These are phyloP conservation scores for Rhodotorula taiwanensis DNA, from an alignment of 768 basidiomycete species.

Conservation along the genomic window DNA sequence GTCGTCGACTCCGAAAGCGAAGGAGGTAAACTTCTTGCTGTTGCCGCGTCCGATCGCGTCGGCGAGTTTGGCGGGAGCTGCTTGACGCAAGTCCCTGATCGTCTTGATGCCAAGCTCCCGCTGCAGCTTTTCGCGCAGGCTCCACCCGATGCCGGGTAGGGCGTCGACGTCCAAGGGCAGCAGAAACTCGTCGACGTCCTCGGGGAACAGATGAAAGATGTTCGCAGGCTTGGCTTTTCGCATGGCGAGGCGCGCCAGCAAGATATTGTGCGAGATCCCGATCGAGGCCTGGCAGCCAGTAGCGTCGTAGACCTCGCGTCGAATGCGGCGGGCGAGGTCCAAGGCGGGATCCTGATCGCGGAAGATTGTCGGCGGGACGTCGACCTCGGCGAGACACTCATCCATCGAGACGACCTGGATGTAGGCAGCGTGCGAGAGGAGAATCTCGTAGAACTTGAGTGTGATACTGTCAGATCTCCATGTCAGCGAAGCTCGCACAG, in stretches of 20 bases:
- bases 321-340: slow-evolving; percentile 55
- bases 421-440: slow-evolving; percentile 83
- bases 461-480: slow-evolving; percentile 52
- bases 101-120: slow-evolving; percentile 55
- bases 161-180: slow-evolving; percentile 67
- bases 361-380: slow-evolving; percentile 44
- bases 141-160: slow-evolving; percentile 78
- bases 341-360: slow-evolving; percentile 18
- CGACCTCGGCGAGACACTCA: slow-evolving; percentile 87
- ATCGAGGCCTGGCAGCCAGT: slow-evolving; percentile 73
- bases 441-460: slow-evolving; percentile 80
- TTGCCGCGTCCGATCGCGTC: slow-evolving; percentile 69
- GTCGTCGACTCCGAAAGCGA: slow-evolving; percentile 74
- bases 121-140: slow-evolving; percentile 65
- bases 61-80: slow-evolving; percentile 48
- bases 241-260: slow-evolving; percentile 86
- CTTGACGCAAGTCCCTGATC: slow-evolving; percentile 59
- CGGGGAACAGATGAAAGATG: slow-evolving; percentile 63
- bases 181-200: slow-evolving; percentile 55
- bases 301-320: slow-evolving; percentile 64
- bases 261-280: slow-evolving; percentile 83
- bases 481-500: background rate
- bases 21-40: slow-evolving; percentile 79
- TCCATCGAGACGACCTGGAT: slow-evolving; percentile 94
- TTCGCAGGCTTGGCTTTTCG: slow-evolving; percentile 85